Conservation (phyloP, 768 basidiomycete genomes). For the Auricularia auricula-judae region DNA sequence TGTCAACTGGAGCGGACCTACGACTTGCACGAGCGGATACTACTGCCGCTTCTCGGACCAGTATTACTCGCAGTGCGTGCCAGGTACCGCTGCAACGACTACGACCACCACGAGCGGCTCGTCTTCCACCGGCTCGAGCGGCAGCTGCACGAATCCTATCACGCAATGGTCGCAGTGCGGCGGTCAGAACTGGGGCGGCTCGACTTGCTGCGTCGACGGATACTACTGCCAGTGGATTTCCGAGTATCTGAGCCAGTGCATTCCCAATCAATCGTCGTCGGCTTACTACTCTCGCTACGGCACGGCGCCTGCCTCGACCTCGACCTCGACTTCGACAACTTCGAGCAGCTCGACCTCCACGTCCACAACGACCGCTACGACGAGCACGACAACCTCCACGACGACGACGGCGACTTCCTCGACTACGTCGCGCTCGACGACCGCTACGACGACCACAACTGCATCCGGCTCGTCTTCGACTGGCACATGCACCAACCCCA, state of each 20-base stretch:
- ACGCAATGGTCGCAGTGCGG: neutral
- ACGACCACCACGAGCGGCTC: neutral
- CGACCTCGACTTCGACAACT: no score
- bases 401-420: no score
- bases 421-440: no score
- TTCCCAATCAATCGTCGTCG: neutral
- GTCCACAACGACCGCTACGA: neutral
- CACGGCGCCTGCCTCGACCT: neutral
- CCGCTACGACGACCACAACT: no score
- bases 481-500: no score
- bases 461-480: no score
- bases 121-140: neutral
- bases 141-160: neutral
- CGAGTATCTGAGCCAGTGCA: neutral
- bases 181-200: neutral
- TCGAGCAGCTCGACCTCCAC: neutral
- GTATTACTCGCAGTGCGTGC: no score
- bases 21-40: no score
- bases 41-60: no score
- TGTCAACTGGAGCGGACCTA: no score
- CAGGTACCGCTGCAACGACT: no score
- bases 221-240: neutral
- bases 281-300: neutral
- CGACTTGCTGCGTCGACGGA: neutral
- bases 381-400: neutral